Evolutionary conservation across 768 basidiomycete genomes (phyloP).

Genomic region (Suillus discolor): DNA sequence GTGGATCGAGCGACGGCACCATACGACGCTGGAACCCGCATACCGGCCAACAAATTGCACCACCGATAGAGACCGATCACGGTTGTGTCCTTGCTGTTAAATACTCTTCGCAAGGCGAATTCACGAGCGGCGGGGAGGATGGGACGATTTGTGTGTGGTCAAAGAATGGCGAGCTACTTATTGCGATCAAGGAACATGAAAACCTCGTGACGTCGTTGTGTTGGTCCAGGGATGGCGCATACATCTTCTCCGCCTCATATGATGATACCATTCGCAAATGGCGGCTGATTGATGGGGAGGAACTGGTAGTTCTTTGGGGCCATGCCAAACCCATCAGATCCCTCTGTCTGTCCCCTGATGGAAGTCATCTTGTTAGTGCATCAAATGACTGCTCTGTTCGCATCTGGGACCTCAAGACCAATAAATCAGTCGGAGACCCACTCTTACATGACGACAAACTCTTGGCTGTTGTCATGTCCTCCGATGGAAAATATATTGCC

Average conservation of each 20-base stretch:
- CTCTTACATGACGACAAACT: background rate
- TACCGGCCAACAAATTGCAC: background rate
- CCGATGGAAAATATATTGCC: background rate
- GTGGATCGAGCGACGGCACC: background rate
- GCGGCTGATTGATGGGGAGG: background rate
- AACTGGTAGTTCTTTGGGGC: background rate
- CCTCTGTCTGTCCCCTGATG: background rate
- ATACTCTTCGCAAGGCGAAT: background rate
- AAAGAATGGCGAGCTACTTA: background rate
- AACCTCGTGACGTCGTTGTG: rapidly evolving
- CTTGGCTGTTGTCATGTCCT: background rate
- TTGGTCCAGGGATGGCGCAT: background rate
- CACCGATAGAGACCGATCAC: background rate
- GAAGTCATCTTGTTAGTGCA: background rate
- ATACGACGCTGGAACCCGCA: background rate
- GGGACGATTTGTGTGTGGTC: background rate
- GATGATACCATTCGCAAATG: background rate
- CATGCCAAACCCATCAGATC: background rate
- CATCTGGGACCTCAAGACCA: background rate
- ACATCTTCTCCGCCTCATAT: background rate
- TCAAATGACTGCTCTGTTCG: background rate
- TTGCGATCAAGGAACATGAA: background rate
- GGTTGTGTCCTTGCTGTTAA: background rate
- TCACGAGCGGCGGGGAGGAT: background rate
- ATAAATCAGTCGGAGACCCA: background rate